phyloP scores from a whole-genome alignment of 2,329 filamentous ascomycete genomes.

The Aspergillus sp. region DNA sequence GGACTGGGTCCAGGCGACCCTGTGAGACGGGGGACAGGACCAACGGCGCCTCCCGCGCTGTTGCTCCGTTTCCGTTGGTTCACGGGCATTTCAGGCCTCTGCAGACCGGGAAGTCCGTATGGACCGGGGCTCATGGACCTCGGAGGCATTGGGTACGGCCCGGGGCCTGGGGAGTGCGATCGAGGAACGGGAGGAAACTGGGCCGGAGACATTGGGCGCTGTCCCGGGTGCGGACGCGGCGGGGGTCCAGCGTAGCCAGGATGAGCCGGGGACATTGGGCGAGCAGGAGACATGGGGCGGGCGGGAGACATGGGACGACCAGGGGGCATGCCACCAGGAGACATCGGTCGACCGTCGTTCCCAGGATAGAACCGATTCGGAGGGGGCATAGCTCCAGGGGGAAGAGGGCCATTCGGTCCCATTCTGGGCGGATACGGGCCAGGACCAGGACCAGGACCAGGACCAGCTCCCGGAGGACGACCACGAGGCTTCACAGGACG shows the following conservation, averaged over 20 bases:
- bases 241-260: conserved; percentile 24
- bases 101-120: conserved; percentile 41
- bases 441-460: conserved; percentile 29
- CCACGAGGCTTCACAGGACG: conserved; percentile 84
- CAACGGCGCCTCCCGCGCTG: conserved; percentile 36
- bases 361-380: conserved; percentile 34
- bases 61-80: conserved; percentile 43
- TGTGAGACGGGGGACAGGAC: conserved; percentile 16
- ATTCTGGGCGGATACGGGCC: conserved; percentile 30
- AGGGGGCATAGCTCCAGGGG: conserved; percentile 24
- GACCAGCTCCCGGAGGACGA: conserved; percentile 33
- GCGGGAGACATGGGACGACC: conserved; percentile 25
- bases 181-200: conserved; percentile 37
- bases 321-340: conserved; percentile 46
- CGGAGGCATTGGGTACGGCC: conserved; percentile 21
- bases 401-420: conserved; percentile 33
- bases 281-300: conserved; percentile 19
- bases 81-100: conserved; percentile 38
- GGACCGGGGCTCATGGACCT: conserved; percentile 43
- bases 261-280: conserved; percentile 28
- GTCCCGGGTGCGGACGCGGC: conserved; percentile 22
- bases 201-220: conserved; percentile 29
- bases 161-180: conserved; percentile 33
- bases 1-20: conserved; percentile 25
- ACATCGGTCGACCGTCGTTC: conserved; percentile 40